These are phyloP conservation scores for Pseudofabraea citricarpa DNA, from an alignment of 2,329 filamentous ascomycete species.

Conservation along the genomic window DNA sequence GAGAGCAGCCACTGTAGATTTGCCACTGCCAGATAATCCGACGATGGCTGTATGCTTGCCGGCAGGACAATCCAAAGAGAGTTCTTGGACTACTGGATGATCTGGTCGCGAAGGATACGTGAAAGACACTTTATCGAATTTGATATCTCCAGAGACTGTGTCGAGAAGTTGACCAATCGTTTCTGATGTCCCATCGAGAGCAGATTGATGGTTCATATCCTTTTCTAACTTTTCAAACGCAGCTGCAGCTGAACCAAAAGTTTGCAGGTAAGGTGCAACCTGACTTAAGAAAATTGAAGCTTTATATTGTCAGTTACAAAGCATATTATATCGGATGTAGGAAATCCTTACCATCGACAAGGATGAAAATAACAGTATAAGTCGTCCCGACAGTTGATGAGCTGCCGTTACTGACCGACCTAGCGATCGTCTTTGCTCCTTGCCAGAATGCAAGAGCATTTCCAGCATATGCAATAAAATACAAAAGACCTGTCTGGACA, in stretches of 20 bases:
- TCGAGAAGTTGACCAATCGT: neutral
- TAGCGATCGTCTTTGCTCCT: constrained; percentile 45
- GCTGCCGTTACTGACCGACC: constrained; percentile 12
- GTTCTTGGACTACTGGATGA: constrained; percentile 80
- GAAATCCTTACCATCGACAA: constrained; percentile 39
- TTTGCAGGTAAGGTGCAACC: constrained; percentile 45
- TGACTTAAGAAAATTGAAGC: constrained; percentile 40
- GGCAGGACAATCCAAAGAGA: constrained; percentile 74
- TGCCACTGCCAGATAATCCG: constrained; percentile 89
- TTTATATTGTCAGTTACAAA: neutral
- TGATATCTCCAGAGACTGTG: constrained; percentile 59
- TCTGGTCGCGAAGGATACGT: constrained; percentile 93
- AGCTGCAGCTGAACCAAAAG: constrained; percentile 31
- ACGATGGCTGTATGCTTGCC: constrained; percentile 95
- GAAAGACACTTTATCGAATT: constrained; percentile 78
- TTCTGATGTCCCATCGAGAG: constrained; percentile 8
- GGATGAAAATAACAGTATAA: constrained; percentile 48
- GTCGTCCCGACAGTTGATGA: constrained; percentile 27
- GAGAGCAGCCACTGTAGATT: constrained; percentile 89
- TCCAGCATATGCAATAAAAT: constrained; percentile 51
- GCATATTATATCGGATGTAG: neutral
- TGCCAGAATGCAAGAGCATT: constrained; percentile 56
- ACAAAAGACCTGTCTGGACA: constrained; percentile 46
- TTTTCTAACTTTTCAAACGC: constrained; percentile 27
- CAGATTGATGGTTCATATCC: constrained; percentile 31